Conservation (phyloP, 2,329 filamentous ascomycete species). For the Talaromyces albobiverticillius region DNA sequence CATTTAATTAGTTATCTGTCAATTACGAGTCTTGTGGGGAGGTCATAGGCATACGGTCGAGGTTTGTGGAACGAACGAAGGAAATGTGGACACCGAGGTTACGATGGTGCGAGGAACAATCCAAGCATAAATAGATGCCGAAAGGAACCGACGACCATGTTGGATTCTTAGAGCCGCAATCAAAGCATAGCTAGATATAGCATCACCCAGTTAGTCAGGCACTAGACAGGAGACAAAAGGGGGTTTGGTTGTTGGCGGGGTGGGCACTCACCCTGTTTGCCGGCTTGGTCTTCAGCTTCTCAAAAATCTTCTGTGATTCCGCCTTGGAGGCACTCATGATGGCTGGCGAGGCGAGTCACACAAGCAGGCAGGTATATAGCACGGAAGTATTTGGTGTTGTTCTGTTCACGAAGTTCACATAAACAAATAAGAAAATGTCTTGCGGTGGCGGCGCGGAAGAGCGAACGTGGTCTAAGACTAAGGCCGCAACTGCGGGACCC, state of each 20-base stretch:
- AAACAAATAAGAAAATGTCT: not conserved
- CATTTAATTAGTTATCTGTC: conserved; percentile 21
- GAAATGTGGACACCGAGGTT: conserved; percentile 99
- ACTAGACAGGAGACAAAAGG: not conserved
- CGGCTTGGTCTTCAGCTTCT: conserved; percentile 90
- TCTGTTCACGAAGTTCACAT: not conserved
- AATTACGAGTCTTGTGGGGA: not conserved
- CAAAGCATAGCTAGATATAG: conserved; percentile 79
- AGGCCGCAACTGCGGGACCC: too few relatives aligned
- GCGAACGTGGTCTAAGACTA: conserved; percentile 37
- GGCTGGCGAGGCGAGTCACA: conserved; percentile 16
- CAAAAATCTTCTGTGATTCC: conserved; percentile 95
- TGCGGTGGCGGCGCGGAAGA: conserved; percentile 24
- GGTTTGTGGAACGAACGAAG: conserved; percentile 96
- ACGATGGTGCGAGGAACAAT: conserved; percentile 95
- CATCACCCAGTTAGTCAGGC: conserved; percentile 18
- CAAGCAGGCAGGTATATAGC: conserved; percentile 6
- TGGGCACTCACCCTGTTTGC: conserved; percentile 75
- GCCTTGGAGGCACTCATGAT: conserved; percentile 77
- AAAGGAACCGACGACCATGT: conserved; percentile 98
- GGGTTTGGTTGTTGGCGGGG: conserved; percentile 25
- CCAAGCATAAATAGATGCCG: conserved; percentile 95
- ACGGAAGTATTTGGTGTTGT: not conserved
- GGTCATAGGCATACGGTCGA: conserved; percentile 74
- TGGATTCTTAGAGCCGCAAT: conserved; percentile 95